A percentile compares a stretch with the other conserved stretches of the same genome.
phyloP scores from a whole-genome alignment of 768 basidiomycete genomes.

The Pisolithus albus region DNA sequence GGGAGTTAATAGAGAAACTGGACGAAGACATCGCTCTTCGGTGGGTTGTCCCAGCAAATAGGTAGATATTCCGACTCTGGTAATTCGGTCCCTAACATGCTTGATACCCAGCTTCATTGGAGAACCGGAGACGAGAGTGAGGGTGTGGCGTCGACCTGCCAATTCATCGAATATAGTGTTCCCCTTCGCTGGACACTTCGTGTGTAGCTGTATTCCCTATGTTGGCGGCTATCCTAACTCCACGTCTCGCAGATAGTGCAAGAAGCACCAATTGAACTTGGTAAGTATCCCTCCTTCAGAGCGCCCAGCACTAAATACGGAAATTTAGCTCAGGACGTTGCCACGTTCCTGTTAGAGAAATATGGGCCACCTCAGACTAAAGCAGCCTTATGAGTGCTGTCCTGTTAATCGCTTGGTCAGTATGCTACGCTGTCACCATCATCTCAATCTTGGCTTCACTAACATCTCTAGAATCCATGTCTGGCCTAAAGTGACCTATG shows the following conservation, averaged over 20 bases:
- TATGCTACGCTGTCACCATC: no score
- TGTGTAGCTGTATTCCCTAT: slow-evolving; percentile 9
- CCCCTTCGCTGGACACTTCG: slow-evolving; percentile 23
- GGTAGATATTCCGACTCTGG: slow-evolving; percentile 8
- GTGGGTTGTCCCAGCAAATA: slow-evolving; percentile 23
- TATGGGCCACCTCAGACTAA: slow-evolving; percentile 2
- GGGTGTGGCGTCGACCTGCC: slow-evolving; percentile 25
- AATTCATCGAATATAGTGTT: slow-evolving; percentile 26
- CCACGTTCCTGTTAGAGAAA: slow-evolving; percentile 17
- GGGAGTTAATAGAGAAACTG: slow-evolving; percentile 22
- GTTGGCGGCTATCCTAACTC: neutral
- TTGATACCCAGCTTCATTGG: slow-evolving; percentile 9
- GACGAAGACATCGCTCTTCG: slow-evolving; percentile 21
- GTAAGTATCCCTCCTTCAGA: slow-evolving; percentile 6
- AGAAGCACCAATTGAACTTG: slow-evolving; percentile 25
- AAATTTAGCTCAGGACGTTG: slow-evolving; percentile 18
- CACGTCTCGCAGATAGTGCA: slow-evolving; percentile 17
- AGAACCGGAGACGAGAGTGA: slow-evolving; percentile 8
- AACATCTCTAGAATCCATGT: no score
- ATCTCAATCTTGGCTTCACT: no score
- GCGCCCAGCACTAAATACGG: neutral
- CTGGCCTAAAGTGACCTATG: no score
- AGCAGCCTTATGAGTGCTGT: neutral
- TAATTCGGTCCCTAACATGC: neutral
- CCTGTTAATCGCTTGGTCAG: no score